These are phyloP conservation scores for Syzygium malaccense DNA, from an alignment of 441 rosid species.

Conservation along the genomic window DNA sequence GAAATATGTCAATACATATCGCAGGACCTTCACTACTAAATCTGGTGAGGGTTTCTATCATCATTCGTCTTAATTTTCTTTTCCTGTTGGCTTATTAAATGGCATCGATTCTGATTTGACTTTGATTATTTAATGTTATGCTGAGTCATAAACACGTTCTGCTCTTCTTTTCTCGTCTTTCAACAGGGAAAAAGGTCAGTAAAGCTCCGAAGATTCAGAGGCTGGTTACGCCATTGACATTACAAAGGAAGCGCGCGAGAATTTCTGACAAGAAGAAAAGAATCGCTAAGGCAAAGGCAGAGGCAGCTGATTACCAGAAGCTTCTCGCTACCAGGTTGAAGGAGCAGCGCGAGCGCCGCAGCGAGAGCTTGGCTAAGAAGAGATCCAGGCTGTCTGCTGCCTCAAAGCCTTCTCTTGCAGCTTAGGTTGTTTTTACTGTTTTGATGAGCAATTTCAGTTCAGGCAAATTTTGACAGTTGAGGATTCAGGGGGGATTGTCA, in stretches of 20 bases:
- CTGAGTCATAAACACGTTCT: neutral
- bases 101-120: neutral
- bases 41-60: neutral
- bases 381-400: constrained; percentile 62
- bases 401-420: constrained; percentile 43
- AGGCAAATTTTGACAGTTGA: neutral
- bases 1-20: constrained; percentile 5
- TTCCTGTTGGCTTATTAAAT: neutral
- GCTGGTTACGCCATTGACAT: constrained; percentile 56
- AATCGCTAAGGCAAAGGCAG: constrained; percentile 58
- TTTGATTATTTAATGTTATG: neutral
- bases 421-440: constrained; percentile 12
- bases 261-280: constrained; percentile 63
- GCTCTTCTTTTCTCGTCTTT: neutral
- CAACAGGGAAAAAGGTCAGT: constrained; percentile 50
- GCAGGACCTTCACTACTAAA: constrained; percentile 3
- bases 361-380: constrained; percentile 69
- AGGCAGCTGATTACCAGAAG: constrained; percentile 62
- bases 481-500: neutral
- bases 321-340: constrained; percentile 63
- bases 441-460: neutral
- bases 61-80: neutral
- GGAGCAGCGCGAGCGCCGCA: constrained; percentile 65
- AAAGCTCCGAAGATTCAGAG: constrained; percentile 73
- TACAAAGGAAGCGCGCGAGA: constrained; percentile 63